A percentile compares a stretch with the other conserved stretches of the same genome.
Conservation (phyloP, 2,329 filamentous ascomycete genomes). For the Pseudogymnoascus sp. region DNA sequence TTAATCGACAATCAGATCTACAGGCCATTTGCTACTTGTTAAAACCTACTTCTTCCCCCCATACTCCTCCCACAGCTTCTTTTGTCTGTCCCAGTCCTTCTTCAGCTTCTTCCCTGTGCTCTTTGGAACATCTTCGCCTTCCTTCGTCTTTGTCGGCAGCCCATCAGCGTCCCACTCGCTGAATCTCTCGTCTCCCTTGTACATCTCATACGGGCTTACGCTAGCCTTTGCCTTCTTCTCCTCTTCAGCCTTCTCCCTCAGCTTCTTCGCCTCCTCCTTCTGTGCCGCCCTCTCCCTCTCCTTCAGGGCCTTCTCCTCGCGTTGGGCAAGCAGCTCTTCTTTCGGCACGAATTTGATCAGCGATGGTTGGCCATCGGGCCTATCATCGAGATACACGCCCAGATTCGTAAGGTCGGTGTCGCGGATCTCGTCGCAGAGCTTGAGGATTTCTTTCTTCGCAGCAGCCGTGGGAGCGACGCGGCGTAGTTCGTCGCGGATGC, state of each 20-base stretch:
- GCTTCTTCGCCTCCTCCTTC: conserved; percentile 43
- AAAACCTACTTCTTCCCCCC: conserved; percentile 14
- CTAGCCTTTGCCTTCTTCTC: conserved; percentile 52
- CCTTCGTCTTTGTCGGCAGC: conserved; percentile 65
- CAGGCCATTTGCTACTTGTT: not conserved
- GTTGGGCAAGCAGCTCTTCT: conserved; percentile 47
- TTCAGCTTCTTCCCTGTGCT: conserved; percentile 69
- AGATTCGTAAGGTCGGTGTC: conserved; percentile 74
- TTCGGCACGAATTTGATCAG: conserved; percentile 61
- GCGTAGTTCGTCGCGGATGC: conserved; percentile 54
- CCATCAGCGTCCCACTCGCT: conserved; percentile 77
- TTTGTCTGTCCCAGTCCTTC: conserved; percentile 88
- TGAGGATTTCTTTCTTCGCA: conserved; percentile 63
- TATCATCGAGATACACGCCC: conserved; percentile 82
- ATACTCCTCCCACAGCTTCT: conserved; percentile 68
- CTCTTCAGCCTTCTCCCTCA: conserved; percentile 41
- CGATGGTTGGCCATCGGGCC: conserved; percentile 56
- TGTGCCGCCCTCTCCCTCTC: conserved; percentile 54
- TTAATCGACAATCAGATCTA: not conserved
- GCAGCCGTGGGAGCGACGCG: conserved; percentile 41
- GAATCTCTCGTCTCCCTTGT: conserved; percentile 50
- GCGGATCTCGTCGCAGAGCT: conserved; percentile 70
- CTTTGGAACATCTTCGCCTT: conserved; percentile 75
- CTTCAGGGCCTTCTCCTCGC: conserved; percentile 50
- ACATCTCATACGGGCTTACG: conserved; percentile 46